phyloP scores from a whole-genome alignment of 345 rosid species.

The Raphanus sativus region DNA sequence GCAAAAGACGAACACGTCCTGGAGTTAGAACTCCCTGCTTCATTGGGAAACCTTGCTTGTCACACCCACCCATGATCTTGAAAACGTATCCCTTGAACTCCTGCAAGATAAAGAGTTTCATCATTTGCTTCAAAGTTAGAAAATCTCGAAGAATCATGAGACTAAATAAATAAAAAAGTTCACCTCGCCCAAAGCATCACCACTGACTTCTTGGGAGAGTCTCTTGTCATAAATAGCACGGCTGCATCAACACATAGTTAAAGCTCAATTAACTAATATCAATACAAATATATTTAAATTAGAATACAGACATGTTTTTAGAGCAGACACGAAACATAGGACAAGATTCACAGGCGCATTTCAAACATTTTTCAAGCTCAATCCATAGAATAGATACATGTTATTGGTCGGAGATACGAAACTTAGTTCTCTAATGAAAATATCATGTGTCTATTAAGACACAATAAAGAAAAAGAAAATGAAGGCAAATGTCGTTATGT shows the following conservation, averaged over 20 bases:
- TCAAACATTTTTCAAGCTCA: neutral
- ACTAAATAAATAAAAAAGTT: neutral
- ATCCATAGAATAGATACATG: neutral
- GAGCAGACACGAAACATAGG: neutral
- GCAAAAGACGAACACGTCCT: constrained; percentile 84
- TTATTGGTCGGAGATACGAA: neutral
- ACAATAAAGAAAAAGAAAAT: too few relatives aligned
- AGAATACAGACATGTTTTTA: neutral
- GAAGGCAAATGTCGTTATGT: neutral
- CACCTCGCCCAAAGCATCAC: constrained; percentile 82
- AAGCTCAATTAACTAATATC: neutral
- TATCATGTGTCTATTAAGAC: too few relatives aligned
- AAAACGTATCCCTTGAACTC: constrained; percentile 85
- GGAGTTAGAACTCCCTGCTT: constrained; percentile 88
- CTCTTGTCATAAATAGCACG: constrained; percentile 72
- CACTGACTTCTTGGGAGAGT: constrained; percentile 78
- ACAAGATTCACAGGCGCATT: neutral
- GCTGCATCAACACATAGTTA: constrained; percentile 34
- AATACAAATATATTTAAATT: neutral
- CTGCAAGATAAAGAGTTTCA: constrained; percentile 31
- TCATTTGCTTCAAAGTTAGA: neutral
- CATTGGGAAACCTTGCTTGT: constrained; percentile 93
- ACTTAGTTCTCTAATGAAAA: too few relatives aligned
- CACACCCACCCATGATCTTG: constrained; percentile 90
- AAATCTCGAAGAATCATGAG: neutral